phyloP scores from a whole-genome alignment of 352 stramenopile genomes.

The Pythium scleroteichum region DNA sequence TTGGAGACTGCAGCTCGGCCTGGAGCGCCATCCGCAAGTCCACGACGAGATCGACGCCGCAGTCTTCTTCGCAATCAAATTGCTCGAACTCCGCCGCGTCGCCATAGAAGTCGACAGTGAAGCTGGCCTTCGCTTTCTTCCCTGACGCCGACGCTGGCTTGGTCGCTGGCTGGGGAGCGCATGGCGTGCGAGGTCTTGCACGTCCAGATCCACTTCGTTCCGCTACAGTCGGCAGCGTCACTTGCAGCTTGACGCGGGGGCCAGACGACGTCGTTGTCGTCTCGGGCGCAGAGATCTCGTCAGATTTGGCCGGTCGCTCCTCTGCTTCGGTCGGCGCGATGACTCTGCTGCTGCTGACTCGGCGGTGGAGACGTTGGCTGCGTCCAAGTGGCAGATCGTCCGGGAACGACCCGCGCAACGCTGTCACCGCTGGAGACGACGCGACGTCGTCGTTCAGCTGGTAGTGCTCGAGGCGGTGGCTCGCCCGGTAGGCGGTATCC shows the following conservation, averaged over 20 bases:
- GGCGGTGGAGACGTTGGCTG: neutral
- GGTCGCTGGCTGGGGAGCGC: too few species aligned
- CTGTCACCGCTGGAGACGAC: neutral
- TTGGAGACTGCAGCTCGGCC: constrained; percentile 24
- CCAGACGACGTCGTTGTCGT: neutral
- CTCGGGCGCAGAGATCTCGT: constrained; percentile 10
- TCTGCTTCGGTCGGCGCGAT: neutral
- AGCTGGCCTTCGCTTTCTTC: constrained; percentile 1
- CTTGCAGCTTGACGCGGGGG: constrained; percentile 5
- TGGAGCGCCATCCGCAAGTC: constrained; percentile 19
- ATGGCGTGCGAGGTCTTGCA: too few species aligned
- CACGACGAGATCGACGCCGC: constrained; percentile 20
- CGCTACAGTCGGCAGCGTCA: constrained; percentile 10
- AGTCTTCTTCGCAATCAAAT: neutral
- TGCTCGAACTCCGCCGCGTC: constrained; percentile 9
- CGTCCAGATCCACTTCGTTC: too few species aligned
- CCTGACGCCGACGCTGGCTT: neutral
- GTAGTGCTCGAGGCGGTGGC: constrained; percentile 51
- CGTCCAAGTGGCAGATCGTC: constrained; percentile 20
- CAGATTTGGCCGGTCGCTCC: neutral
- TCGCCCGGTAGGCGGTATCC: constrained; percentile 31
- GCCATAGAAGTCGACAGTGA: constrained; percentile 15
- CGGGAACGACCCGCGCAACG: constrained; percentile 43
- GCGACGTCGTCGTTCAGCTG: constrained; percentile 15
- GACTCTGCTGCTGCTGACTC: neutral